Base-by-base conservation (phyloP, 306 rosid species). In the Castanospermum australe region DNA sequence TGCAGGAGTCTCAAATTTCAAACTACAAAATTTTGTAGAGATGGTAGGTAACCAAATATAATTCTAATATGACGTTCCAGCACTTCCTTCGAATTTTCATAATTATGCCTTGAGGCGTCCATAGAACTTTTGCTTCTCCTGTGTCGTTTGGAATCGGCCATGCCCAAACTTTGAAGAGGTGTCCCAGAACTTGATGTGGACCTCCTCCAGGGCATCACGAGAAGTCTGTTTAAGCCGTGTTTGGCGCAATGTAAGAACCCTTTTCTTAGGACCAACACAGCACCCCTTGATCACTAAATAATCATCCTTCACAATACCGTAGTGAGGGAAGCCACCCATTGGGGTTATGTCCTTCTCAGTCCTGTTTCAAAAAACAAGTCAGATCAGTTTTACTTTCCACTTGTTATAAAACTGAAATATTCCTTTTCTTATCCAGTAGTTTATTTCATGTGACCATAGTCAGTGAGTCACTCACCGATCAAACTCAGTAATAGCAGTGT, bases 81-180 rank as follows among this genome's bases (percentile, higher is more conserved):
- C 17, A 68, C 15, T 36, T 54, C 79, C 28, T 62, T 20, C 38
- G 41, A 44, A 11, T 8, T 8, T 8, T 2, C 48, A 63, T 24
- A 62, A 38, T 76, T 82, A 90, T 2, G 96, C 94, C 81, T 93
- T 93, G 88, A 86, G 78, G n/a, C 94, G 89, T 67, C 96, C 97
- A 71, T 17, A 93, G 90, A 82, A 91, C 89, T 91, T 93, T 56
- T 85, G 91, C 75, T 93, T 93, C 89, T 93, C 97, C 52, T 85
- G 89, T 2, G 91, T 88, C 10, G 97, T 89, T 94, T 93, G 97
- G 97, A 93, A 91, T 59, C 97, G 97, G 7, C 96, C 96, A 55
- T 93, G 97, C 0, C 97, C 96, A 13, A 91, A 91, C 87, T 93
- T 93, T 10, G 96, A 93, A 15, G 97, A 91, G 17, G 97, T 93